These are phyloP conservation scores for Russula sp. DNA, from an alignment of 768 basidiomycete genomes.

Conservation along the genomic window DNA sequence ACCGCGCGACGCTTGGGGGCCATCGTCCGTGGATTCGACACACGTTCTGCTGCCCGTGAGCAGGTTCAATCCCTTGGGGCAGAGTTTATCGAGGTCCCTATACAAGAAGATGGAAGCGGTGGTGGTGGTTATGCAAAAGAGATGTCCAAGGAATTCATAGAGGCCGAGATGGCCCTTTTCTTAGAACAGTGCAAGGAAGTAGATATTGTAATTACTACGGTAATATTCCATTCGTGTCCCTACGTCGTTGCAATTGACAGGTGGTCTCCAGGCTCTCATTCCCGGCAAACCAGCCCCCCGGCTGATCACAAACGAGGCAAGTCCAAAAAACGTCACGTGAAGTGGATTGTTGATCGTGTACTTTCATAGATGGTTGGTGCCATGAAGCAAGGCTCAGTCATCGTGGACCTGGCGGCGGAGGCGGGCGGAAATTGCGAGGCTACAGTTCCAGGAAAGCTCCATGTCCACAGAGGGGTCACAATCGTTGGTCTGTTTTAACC, in stretches of 20 bases:
- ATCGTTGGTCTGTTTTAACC: slow-evolving; percentile 52
- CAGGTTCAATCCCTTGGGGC: slow-evolving; percentile 88
- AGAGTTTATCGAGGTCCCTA: slow-evolving; percentile 77
- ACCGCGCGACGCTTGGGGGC: slow-evolving; percentile 82
- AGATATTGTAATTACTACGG: slow-evolving; percentile 84
- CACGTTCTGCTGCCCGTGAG: slow-evolving; percentile 77
- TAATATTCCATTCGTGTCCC: slow-evolving; percentile 28
- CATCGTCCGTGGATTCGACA: slow-evolving; percentile 85
- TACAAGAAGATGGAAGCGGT: slow-evolving; percentile 78
- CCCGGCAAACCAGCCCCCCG: slow-evolving; percentile 85
- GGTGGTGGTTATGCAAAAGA: slow-evolving; percentile 84
- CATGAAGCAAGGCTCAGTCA: slow-evolving; percentile 90
- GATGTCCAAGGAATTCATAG: slow-evolving; percentile 87
- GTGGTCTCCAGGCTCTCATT: slow-evolving; percentile 55
- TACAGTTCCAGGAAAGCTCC: slow-evolving; percentile 70
- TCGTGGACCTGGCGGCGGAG: slow-evolving; percentile 84
- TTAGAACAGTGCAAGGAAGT: slow-evolving; percentile 85
- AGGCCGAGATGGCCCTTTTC: slow-evolving; percentile 84
- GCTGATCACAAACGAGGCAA: slow-evolving; percentile 64
- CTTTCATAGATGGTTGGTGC: slow-evolving; percentile 60
- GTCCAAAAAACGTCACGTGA: neutral
- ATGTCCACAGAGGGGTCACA: slow-evolving; percentile 68
- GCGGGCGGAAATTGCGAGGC: slow-evolving; percentile 87
- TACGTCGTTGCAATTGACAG: neutral
- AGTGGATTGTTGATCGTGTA: neutral